These are phyloP conservation scores for Vigna hirtella DNA, from an alignment of 306 rosid genomes.

Conservation along the genomic window DNA sequence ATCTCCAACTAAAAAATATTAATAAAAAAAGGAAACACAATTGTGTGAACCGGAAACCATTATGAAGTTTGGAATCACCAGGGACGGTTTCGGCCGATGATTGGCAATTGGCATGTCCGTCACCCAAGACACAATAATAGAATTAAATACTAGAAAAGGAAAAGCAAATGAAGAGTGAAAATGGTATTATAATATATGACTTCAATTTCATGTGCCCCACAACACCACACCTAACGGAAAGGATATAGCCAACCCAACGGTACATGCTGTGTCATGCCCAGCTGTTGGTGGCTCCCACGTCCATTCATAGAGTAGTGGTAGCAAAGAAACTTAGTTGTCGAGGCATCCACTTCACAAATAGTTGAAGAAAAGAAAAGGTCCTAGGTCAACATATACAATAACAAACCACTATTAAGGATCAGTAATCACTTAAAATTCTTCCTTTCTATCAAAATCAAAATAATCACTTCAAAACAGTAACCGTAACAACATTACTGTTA, in stretches of 20 bases:
- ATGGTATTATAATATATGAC: not conserved
- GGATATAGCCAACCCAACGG: constrained; percentile 40
- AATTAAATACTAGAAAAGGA: constrained; percentile 8
- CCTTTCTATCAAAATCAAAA: too few species aligned
- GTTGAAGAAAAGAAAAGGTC: constrained; percentile 5
- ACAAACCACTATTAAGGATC: not conserved
- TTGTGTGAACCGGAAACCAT: constrained; percentile 19
- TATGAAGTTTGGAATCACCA: constrained; percentile 9
- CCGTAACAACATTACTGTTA: constrained; percentile 16
- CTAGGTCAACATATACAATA: constrained; percentile 2
- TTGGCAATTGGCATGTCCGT: constrained; percentile 44
- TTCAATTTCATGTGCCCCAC: constrained; percentile 33
- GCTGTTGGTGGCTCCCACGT: constrained; percentile 52
- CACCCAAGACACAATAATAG: constrained; percentile 31
- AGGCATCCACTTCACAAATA: not conserved
- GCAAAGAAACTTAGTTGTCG: constrained; percentile 9
- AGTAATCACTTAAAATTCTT: too few species aligned
- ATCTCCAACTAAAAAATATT: constrained; percentile 5
- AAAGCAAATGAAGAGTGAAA: not conserved
- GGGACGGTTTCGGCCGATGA: not conserved
- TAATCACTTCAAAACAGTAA: constrained; percentile 21
- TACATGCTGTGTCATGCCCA: constrained; percentile 31
- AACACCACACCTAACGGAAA: not conserved
- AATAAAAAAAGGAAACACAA: not conserved
- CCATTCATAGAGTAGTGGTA: not conserved